A percentile compares a stretch with the other conserved stretches of the same genome.
phyloP scores from a whole-genome alignment of 345 rosid species.

The Aquilaria sinensis region DNA sequence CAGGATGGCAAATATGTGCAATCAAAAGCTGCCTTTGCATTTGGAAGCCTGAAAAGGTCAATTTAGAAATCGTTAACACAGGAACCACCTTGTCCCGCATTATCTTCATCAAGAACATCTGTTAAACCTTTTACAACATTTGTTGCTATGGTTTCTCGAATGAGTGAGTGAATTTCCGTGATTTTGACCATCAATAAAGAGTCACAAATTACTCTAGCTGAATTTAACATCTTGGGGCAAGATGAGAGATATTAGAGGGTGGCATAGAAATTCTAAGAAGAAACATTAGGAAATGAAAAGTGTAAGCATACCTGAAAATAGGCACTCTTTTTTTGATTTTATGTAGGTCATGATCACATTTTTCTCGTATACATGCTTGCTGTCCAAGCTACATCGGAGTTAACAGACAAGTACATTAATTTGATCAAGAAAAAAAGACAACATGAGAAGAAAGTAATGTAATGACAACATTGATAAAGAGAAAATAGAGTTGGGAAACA shows the following conservation, averaged over 20 bases:
- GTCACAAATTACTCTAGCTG: constrained; percentile 47
- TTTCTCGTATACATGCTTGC: constrained; percentile 86
- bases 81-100: constrained; percentile 6
- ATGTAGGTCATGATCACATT: constrained; percentile 44
- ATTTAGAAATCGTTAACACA: neutral
- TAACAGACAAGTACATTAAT: constrained; percentile 5
- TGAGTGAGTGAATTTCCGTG: constrained; percentile 59
- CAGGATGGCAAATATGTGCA: too few species aligned
- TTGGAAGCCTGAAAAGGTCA: too few species aligned
- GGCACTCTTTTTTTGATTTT: constrained; percentile 42
- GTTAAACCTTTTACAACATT: constrained; percentile 78
- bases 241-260: neutral
- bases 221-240: constrained; percentile 33
- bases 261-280: neutral
- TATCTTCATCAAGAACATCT: constrained; percentile 20
- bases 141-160: constrained; percentile 25
- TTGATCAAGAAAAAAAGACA: neutral
- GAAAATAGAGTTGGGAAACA: neutral
- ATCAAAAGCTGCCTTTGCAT: too few species aligned
- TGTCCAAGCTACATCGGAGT: constrained; percentile 50
- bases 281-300: neutral
- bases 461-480: neutral
- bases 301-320: constrained; percentile 54
- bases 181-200: constrained; percentile 56
- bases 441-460: neutral